Evolutionary conservation across 371 early-diverging fungal genomes (phyloP).

Genomic region (Apophysomyces sp.): DNA sequence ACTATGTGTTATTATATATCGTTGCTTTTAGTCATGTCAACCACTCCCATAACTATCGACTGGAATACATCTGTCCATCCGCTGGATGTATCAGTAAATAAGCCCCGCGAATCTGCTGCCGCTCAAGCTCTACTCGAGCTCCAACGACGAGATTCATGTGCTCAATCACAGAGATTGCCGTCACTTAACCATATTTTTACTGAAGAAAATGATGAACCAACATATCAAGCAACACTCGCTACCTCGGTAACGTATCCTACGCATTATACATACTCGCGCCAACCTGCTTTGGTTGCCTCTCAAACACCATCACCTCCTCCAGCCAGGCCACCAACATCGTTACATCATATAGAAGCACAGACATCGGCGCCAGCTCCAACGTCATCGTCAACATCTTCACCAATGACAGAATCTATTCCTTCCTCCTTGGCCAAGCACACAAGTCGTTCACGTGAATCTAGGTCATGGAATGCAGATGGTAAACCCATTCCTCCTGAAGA

Average conservation of each 20-base stretch:
- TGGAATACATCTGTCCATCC: background rate
- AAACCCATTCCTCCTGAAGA: background rate
- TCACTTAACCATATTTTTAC: background rate
- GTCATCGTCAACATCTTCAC: no score
- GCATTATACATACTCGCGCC: background rate
- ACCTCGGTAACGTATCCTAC: background rate
- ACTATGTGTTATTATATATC: background rate
- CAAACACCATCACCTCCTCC: background rate
- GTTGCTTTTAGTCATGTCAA: background rate
- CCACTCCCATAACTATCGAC: background rate
- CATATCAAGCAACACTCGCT: background rate
- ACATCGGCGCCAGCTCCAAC: no score
- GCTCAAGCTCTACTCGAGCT: background rate
- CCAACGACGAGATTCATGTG: background rate
- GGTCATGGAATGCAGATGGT: background rate
- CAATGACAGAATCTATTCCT: background rate
- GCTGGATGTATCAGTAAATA: background rate
- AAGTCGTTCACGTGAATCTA: background rate
- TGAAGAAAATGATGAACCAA: background rate
- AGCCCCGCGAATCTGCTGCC: background rate
- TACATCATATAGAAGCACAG: no score
- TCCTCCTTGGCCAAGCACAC: background rate
- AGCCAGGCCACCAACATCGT: no score
- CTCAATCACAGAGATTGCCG: background rate
- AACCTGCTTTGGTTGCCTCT: background rate